Percentiles rank a stretch among this genome's conserved stretches.
phyloP scores from a whole-genome alignment of 371 early-diverging fungal genomes.

The Funneliformis caledonium region DNA sequence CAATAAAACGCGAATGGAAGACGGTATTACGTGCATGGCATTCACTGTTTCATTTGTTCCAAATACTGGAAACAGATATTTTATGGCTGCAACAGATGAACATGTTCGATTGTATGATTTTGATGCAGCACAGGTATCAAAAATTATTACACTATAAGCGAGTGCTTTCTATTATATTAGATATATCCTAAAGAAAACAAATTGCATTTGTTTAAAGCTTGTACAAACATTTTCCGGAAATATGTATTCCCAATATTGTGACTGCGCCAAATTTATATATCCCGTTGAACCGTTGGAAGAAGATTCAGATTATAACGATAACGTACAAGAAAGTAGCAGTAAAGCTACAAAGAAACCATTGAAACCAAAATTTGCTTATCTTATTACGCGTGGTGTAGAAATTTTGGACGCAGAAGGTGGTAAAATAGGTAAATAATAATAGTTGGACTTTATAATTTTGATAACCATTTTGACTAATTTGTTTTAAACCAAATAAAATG shows the following conservation, averaged over 20 bases:
- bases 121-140: conserved; percentile 67
- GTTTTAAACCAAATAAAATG: conserved; percentile 7
- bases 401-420: conserved; percentile 82
- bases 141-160: not conserved
- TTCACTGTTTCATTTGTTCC: conserved; percentile 93
- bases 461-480: not conserved
- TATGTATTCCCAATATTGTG: conserved; percentile 88
- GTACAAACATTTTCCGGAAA: conserved; percentile 67
- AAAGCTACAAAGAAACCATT: conserved; percentile 36
- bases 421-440: conserved; percentile 60
- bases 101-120: conserved; percentile 87
- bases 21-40: conserved; percentile 91
- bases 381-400: conserved; percentile 88
- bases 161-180: not conserved
- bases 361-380: conserved; percentile 66
- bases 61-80: conserved; percentile 88
- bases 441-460: not conserved
- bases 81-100: conserved; percentile 88
- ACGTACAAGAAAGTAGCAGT: conserved; percentile 25
- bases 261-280: conserved; percentile 82
- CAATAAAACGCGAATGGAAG: conserved; percentile 66
- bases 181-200: not conserved
- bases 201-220: conserved; percentile 48
- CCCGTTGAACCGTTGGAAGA: conserved; percentile 39
- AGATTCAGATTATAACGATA: conserved; percentile 41